phyloP scores from a whole-genome alignment of 1,284 basidiomycete species.

The Cryptococcus floricola region DNA sequence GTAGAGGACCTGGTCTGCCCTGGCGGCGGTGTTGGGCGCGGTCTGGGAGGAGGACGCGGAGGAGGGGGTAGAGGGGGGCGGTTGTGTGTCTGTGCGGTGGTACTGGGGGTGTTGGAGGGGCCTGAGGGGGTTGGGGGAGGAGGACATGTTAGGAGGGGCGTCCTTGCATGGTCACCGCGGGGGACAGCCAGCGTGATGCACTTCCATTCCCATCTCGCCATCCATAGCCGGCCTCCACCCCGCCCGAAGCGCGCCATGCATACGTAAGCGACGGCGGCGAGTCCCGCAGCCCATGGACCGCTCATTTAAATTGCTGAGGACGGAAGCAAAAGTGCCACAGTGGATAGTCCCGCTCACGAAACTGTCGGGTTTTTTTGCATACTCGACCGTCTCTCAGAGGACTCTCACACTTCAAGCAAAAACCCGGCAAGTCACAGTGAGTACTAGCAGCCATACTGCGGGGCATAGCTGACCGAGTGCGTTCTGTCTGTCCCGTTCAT shows the following conservation, averaged over 20 bases:
- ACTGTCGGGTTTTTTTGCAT: no score
- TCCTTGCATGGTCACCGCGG: neutral
- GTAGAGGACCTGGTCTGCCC: constrained; percentile 45
- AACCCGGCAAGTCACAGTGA: neutral
- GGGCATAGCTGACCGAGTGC: constrained; percentile 14
- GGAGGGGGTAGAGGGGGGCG: constrained; percentile 32
- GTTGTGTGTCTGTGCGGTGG: neutral
- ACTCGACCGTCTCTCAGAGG: neutral
- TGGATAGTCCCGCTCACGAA: no score
- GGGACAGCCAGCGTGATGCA: neutral
- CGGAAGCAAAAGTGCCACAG: no score
- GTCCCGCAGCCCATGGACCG: no score
- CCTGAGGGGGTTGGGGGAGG: neutral
- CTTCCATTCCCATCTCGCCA: no score
- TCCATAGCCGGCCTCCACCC: no score
- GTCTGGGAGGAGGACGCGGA: constrained; percentile 23
- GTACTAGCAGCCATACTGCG: neutral
- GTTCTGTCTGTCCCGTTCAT: constrained; percentile 4
- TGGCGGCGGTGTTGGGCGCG: constrained; percentile 10
- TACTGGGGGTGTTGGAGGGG: neutral
- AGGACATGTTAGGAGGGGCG: neutral
- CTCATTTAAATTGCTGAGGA: no score
- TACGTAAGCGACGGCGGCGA: neutral
- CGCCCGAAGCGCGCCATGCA: neutral
- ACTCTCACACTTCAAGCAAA: no score